Evolutionary conservation across 2,329 filamentous ascomycete species (phyloP).

Genomic region (Monosporascus sp.): DNA sequence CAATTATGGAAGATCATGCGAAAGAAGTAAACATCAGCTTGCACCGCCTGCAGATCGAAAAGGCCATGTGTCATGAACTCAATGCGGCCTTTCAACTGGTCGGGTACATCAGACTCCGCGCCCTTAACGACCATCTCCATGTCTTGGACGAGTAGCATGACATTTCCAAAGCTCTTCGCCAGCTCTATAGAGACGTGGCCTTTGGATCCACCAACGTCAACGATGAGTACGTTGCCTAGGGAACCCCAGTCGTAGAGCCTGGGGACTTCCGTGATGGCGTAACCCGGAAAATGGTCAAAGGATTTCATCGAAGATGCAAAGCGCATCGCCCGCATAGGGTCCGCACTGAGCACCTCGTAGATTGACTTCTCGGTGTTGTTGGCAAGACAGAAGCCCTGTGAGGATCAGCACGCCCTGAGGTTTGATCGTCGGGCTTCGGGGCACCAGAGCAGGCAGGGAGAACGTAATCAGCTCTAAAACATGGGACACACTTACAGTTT

Average conservation of each 20-base stretch:
- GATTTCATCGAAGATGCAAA: constrained; percentile 9
- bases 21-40: constrained; percentile 18
- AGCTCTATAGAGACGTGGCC: constrained; percentile 16
- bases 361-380: constrained; percentile 7
- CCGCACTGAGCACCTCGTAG: constrained; percentile 5
- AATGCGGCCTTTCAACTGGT: constrained; percentile 15
- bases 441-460: neutral
- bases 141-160: constrained; percentile 20
- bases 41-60: constrained; percentile 14
- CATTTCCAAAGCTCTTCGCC: constrained; percentile 9
- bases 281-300: constrained; percentile 12
- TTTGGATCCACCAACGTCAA: constrained; percentile 15
- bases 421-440: neutral
- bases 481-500: constrained; percentile 13
- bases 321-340: constrained; percentile 7
- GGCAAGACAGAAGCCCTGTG: constrained; percentile 14
- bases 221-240: constrained; percentile 12
- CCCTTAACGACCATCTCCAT: constrained; percentile 9
- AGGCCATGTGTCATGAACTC: constrained; percentile 16
- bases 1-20: constrained; percentile 16
- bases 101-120: constrained; percentile 11
- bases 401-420: constrained; percentile 7
- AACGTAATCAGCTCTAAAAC: constrained; percentile 3
- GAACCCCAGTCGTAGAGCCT: constrained; percentile 20
- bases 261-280: constrained; percentile 2